Conservation (phyloP, 1,139 yeast genomes). For the Yamadazyma mexicana region DNA sequence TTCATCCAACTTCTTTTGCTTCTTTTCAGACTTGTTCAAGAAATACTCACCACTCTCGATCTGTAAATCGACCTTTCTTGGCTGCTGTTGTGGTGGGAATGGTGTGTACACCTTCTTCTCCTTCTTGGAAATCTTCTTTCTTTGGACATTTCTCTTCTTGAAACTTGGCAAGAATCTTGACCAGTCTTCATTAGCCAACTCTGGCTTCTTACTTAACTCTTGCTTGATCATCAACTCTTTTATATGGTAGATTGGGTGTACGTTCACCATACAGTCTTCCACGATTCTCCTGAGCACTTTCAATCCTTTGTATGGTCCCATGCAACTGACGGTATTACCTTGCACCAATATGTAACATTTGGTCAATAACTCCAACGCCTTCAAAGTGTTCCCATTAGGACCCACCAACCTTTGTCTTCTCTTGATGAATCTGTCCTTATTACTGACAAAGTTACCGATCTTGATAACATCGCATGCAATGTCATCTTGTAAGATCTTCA, state of each 20-base stretch:
- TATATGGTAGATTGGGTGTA: slow-evolving; percentile 95
- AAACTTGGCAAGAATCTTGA: slow-evolving; percentile 94
- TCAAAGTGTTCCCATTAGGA: slow-evolving; percentile 94
- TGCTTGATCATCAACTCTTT: slow-evolving; percentile 97
- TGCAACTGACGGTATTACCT: slow-evolving; percentile 94
- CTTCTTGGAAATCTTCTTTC: slow-evolving; percentile 72
- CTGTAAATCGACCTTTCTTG: slow-evolving; percentile 95
- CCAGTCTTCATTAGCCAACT: slow-evolving; percentile 95
- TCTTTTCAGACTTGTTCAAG: slow-evolving; percentile 82
- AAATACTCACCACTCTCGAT: slow-evolving; percentile 99
- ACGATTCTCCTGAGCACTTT: slow-evolving; percentile 92
- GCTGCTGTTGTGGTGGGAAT: slow-evolving; percentile 97
- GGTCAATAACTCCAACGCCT: slow-evolving; percentile 90
- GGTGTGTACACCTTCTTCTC: slow-evolving; percentile 94
- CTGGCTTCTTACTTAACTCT: slow-evolving; percentile 92
- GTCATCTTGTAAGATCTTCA: slow-evolving; percentile 87
- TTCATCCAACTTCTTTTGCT: slow-evolving; percentile 67
- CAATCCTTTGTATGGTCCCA: slow-evolving; percentile 95
- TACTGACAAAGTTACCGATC: slow-evolving; percentile 85
- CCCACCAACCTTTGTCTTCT: slow-evolving; percentile 97
- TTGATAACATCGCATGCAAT: slow-evolving; percentile 95
- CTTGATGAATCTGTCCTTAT: slow-evolving; percentile 91
- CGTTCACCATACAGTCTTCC: slow-evolving; percentile 95
- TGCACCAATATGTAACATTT: slow-evolving; percentile 94
- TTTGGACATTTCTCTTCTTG: slow-evolving; percentile 93